Base-by-base conservation (phyloP, 306 rosid species). In the Alnus glutinosa region DNA sequence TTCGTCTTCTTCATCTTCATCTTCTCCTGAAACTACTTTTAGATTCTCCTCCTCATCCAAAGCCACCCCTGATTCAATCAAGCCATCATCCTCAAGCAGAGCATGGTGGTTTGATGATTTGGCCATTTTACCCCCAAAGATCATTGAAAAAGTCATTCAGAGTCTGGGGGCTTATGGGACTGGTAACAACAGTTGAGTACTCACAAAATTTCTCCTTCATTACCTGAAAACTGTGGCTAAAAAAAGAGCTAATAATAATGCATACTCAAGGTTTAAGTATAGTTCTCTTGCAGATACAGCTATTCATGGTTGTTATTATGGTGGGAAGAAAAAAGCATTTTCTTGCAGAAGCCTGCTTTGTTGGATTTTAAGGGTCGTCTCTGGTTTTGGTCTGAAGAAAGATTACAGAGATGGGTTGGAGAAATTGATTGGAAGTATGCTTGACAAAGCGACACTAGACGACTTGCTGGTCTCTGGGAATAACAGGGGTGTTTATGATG, bases 91-190 rank as follows among this genome's bases (percentile, higher is more conserved):
- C 34, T 68, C 87, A 11, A 86, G 68, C 78, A 89, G 85, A 80
- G 85, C 83, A 3, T 89, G 97, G 97, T 93, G 98, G 98, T 91
- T 91, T 75, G 81, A 91, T 39, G 98, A 93, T 73, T 76, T 93
- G 85, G 62, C 91, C 44, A 49, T 76, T 77, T 85, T 93, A 37
- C 84, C 94, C 2, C 94, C 90, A 48, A 80, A 81, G 78, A 86
- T 93, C 44, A 86, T 93, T 77, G 93, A 85, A 66, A 91, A 78
- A 74, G 76, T 93, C 28, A 72, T 91, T 39, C 76, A 78, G 32
- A 75, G 79, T 30, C 73, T 87, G 75, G 93, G 88, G 42, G 86
- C 88, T 42, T 88, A 79, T 48, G 88, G 77, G 55, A 71, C 54
- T 42, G 83, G 79, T 5, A 91, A 91, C 64, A 85, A 80, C 82